Conservation (phyloP, 2,329 filamentous ascomycete genomes). For the Aspergillus quadrilineatus region DNA sequence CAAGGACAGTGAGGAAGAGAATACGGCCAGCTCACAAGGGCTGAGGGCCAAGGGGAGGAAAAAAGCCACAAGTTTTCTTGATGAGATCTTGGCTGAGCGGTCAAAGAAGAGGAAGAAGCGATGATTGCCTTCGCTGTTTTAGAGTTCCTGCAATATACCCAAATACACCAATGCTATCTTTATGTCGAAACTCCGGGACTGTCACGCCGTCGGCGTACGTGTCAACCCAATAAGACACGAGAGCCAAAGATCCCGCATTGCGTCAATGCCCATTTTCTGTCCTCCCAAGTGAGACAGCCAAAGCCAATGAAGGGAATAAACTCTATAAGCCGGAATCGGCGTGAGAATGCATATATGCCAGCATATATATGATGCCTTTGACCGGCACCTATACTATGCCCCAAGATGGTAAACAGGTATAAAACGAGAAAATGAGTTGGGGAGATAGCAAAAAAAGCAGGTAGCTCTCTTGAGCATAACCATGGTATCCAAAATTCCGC, state of each 20-base stretch:
- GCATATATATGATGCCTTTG: constrained; percentile 9
- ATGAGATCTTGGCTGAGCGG: constrained; percentile 50
- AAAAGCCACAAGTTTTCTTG: constrained; percentile 52
- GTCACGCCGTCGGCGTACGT: constrained; percentile 4
- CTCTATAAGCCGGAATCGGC: not conserved
- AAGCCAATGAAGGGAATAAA: constrained; percentile 20
- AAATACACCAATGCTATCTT: constrained; percentile 5
- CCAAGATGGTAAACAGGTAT: not conserved
- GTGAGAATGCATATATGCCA: constrained; percentile 2
- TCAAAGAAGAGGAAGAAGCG: constrained; percentile 51
- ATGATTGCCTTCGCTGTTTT: not conserved
- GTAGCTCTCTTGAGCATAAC: not conserved
- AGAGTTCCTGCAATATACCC: constrained; percentile 7
- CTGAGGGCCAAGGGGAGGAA: constrained; percentile 33
- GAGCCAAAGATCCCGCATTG: not conserved
- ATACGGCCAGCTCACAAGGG: constrained; percentile 12
- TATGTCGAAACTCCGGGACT: not conserved
- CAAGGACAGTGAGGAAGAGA: constrained; percentile 7
- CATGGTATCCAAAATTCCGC: constrained; percentile 9
- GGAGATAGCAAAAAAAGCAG: not conserved
- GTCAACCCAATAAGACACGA: not conserved
- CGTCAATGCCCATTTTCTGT: not conserved
- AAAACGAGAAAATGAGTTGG: not conserved
- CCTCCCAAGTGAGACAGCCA: constrained; percentile 13
- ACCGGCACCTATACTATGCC: constrained; percentile 4